A percentile compares a stretch with the other conserved stretches of the same genome.
Conservation (phyloP, 2,329 filamentous ascomycete species). For the Thielaviopsis punctulata region DNA sequence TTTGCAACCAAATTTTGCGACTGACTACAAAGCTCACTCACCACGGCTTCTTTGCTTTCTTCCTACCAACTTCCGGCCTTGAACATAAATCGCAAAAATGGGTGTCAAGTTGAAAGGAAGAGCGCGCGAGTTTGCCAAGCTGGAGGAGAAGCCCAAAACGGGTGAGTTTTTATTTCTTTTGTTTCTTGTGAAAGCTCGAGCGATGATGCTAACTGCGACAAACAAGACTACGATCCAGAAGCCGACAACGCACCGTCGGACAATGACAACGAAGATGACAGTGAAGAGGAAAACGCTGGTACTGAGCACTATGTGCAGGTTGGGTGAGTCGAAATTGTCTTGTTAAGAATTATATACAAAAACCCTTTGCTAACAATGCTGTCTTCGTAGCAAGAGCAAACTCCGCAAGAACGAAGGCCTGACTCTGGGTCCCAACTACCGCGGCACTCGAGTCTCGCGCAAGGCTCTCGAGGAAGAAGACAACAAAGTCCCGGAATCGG, state of each 20-base stretch:
- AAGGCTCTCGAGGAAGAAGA: slow-evolving; percentile 41
- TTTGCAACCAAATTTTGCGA: slow-evolving; percentile 9
- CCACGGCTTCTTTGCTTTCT: neutral
- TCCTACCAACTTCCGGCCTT: neutral
- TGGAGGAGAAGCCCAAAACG: slow-evolving; percentile 9
- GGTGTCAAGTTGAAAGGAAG: slow-evolving; percentile 8
- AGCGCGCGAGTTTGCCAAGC: slow-evolving; percentile 9
- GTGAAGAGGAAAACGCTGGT: slow-evolving; percentile 38
- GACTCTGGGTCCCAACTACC: slow-evolving; percentile 61
- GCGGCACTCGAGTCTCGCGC: slow-evolving; percentile 58
- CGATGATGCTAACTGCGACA: neutral
- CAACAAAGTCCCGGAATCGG: slow-evolving; percentile 20
- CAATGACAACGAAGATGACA: slow-evolving; percentile 32
- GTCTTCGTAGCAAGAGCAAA: slow-evolving; percentile 54
- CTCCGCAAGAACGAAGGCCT: slow-evolving; percentile 55
- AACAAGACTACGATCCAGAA: slow-evolving; percentile 68
- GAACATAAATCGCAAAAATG: neutral
- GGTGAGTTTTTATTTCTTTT: slow-evolving; percentile 1
- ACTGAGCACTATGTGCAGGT: slow-evolving; percentile 79
- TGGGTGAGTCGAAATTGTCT: slow-evolving; percentile 29
- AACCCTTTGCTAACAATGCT: neutral
- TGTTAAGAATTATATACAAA: neutral
- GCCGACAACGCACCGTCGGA: slow-evolving; percentile 41
- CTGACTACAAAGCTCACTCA: neutral
- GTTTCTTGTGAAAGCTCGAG: too few species aligned